Evolutionary conservation across 139 green algal genomes (phyloP), one percentile per base, ranked within the genome.

Genomic region (Auxenochlorella pyrenoidosa): DNA sequence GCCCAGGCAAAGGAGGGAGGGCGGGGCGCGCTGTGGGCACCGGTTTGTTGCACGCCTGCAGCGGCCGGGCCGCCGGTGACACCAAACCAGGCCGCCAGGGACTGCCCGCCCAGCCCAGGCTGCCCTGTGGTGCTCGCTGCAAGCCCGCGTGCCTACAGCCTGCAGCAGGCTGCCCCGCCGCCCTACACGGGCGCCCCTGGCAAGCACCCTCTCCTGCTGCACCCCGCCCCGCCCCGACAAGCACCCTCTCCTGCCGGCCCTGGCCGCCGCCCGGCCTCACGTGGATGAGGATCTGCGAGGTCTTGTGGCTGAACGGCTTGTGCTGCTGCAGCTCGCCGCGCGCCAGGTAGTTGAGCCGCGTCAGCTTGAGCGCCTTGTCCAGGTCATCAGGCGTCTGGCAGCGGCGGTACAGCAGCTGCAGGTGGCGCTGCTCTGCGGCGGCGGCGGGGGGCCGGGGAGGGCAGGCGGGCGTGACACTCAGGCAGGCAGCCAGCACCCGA

Each of bases 251-350:
- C 44, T 21, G 16, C 75, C 22, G 3, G 12, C 21, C 6, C 63
- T 38, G 63, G 28, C 63, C 24, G 38, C 26, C 19, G 32, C 2
- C 66, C 19, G 66, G 16, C 15, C 86, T 66, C 65, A 89, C 86
- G n/a, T 89, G 80, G 26, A 92, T 72, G 30, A 92, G 73, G 30
- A 88, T 47, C 43, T 88, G 43, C 47, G 70, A 77, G 34, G 88
- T 92, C 65, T 75, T 83, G 63, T 90, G 76, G 79, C 72, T 86
- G 79, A 92, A 92, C 36, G 87, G 87, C 79, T 89, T 82, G 87
- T 92, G 90, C 78, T 90, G 83, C 66, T 90, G 77, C 68, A 92
- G 60, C 76, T 88, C 88, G 63, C 90, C 88, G 34, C 90, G 87
- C 0, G 88, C 88, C 28, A 92, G 83, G 51, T 90, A 92, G 60